Evolutionary conservation across 352 stramenopile genomes (phyloP).

Genomic region (Phytophthora pinifolia): DNA sequence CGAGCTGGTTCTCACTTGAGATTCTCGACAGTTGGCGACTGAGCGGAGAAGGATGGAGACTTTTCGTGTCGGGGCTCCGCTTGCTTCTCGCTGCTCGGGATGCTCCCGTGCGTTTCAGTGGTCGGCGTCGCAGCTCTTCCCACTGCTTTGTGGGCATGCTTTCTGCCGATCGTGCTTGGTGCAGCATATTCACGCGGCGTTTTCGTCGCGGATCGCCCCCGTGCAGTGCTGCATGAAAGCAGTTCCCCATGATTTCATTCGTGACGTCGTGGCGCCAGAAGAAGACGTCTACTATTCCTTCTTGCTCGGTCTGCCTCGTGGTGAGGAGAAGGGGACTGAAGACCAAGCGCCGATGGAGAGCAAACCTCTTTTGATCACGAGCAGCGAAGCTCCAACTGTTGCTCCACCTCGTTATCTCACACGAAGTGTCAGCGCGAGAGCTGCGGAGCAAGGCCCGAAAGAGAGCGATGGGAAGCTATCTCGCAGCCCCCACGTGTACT

Average conservation of each 20-base stretch:
- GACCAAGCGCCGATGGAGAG: neutral
- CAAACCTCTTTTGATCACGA: neutral
- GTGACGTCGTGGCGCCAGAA: slow-evolving; percentile 28
- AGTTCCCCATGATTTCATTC: slow-evolving; percentile 34
- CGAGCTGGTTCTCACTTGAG: slow-evolving; percentile 5
- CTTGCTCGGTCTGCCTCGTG: slow-evolving; percentile 19
- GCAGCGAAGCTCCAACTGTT: neutral
- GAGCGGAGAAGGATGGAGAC: slow-evolving; percentile 7
- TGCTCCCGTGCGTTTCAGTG: slow-evolving; percentile 13
- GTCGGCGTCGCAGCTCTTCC: slow-evolving; percentile 25
- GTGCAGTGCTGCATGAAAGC: slow-evolving; percentile 39
- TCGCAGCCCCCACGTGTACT: neutral
- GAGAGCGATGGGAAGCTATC: neutral
- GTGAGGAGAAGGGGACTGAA: neutral
- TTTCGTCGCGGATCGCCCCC: slow-evolving; percentile 26
- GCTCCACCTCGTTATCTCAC: slow-evolving; percentile 13
- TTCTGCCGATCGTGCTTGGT: slow-evolving; percentile 38
- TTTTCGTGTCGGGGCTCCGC: neutral
- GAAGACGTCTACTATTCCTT: slow-evolving; percentile 49
- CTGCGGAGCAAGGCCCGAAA: neutral
- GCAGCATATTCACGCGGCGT: slow-evolving; percentile 12
- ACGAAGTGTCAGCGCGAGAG: slow-evolving; percentile 3
- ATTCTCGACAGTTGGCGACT: slow-evolving; percentile 9
- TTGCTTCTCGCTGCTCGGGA: slow-evolving; percentile 11
- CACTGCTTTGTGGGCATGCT: slow-evolving; percentile 40